Evolutionary conservation across 768 basidiomycete species (phyloP).

Genomic region (Hydnomerulius pinastri): DNA sequence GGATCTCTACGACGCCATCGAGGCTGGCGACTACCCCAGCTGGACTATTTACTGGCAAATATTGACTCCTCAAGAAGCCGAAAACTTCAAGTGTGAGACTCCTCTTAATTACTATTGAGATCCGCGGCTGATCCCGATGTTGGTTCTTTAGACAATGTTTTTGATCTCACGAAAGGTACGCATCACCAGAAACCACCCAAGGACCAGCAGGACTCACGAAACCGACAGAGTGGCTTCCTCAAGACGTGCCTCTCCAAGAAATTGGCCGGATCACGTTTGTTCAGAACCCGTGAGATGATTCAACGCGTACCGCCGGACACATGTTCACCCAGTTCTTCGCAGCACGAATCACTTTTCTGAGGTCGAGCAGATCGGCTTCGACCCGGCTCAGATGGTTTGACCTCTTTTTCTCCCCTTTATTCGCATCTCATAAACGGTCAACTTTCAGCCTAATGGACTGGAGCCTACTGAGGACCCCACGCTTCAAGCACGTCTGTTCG

Average conservation of each 20-base stretch:
- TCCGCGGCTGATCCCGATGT: neutral
- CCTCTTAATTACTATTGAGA: neutral
- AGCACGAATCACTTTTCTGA: slow-evolving; percentile 36
- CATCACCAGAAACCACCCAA: neutral
- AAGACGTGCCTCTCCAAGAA: slow-evolving; percentile 36
- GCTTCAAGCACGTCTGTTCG: slow-evolving; percentile 58
- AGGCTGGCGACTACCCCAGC: slow-evolving; percentile 51
- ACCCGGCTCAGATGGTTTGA: slow-evolving; percentile 50
- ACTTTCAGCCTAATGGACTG: slow-evolving; percentile 30
- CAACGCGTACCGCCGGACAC: neutral
- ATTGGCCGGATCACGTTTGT: slow-evolving; percentile 40
- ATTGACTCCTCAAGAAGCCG: slow-evolving; percentile 52
- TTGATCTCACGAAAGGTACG: slow-evolving; percentile 50
- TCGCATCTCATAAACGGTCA: neutral
- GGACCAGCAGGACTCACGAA: neutral
- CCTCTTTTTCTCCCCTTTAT: neutral
- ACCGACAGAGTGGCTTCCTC: slow-evolving; percentile 36
- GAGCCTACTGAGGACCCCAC: slow-evolving; percentile 59
- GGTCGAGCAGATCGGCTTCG: slow-evolving; percentile 47
- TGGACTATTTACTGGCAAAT: slow-evolving; percentile 61
- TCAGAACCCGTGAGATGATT: slow-evolving; percentile 35
- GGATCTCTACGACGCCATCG: slow-evolving; percentile 58
- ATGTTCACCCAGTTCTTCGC: neutral
- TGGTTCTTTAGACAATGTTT: slow-evolving; percentile 44
- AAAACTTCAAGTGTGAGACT: slow-evolving; percentile 41